Conservation (phyloP, 257 asterid genomes). For the Lantana camara region DNA sequence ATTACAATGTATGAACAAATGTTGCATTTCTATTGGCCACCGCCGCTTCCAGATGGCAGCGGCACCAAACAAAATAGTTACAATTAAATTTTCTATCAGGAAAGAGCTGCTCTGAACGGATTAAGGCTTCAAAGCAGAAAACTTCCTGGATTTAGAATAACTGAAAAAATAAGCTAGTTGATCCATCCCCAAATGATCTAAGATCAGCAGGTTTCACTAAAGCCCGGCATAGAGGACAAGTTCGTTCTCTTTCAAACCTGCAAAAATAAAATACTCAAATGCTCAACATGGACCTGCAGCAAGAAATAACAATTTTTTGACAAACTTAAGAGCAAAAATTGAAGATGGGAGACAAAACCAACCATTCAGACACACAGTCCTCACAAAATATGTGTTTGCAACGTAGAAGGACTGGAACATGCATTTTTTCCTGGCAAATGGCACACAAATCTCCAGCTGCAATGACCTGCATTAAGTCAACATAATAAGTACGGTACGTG, state of each 20-base stretch:
- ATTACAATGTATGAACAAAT: slow-evolving; percentile 34
- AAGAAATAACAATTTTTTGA: not conserved
- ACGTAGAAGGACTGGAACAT: slow-evolving; percentile 71
- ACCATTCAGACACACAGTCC: slow-evolving; percentile 91
- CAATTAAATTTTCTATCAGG: slow-evolving; percentile 31
- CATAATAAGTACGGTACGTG: slow-evolving; percentile 14
- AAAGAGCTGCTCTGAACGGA: slow-evolving; percentile 32
- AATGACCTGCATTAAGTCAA: slow-evolving; percentile 50
- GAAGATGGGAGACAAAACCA: slow-evolving; percentile 29
- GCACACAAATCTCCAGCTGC: slow-evolving; percentile 90
- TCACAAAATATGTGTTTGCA: slow-evolving; percentile 91
- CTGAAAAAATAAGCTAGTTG: slow-evolving; percentile 78
- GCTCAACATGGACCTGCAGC: slow-evolving; percentile 12
- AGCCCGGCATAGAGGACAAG: slow-evolving; percentile 85
- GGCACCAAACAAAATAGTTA: slow-evolving; percentile 31
- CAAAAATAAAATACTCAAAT: slow-evolving; percentile 12
- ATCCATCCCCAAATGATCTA: slow-evolving; percentile 73
- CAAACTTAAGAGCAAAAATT: slow-evolving; percentile 1
- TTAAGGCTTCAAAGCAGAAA: slow-evolving; percentile 36
- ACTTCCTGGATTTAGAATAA: slow-evolving; percentile 51
- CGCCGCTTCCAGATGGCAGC: slow-evolving; percentile 16
- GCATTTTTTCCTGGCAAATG: slow-evolving; percentile 93
- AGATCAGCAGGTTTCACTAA: slow-evolving; percentile 75
- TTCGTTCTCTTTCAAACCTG: slow-evolving; percentile 94
- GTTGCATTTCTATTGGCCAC: slow-evolving; percentile 32